phyloP scores from a whole-genome alignment of 129 eudicot genomes.

The Centrapalus pauciflorus region DNA sequence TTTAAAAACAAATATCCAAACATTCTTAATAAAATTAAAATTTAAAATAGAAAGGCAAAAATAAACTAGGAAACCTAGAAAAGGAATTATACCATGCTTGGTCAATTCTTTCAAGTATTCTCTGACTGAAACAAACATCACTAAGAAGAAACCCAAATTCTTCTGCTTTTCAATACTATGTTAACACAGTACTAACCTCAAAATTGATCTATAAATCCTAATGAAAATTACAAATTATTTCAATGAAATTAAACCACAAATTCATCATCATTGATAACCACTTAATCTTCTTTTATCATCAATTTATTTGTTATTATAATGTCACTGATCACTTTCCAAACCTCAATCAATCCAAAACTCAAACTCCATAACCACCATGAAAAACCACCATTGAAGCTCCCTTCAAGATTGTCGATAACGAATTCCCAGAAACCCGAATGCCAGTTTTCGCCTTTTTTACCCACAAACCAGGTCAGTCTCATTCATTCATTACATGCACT shows the following conservation, averaged over 20 bases:
- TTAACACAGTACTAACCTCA: background rate
- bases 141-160: slow-evolving; percentile 63
- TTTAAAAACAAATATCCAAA: no score
- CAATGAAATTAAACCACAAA: background rate
- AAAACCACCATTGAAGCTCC: slow-evolving; percentile 19
- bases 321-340: slow-evolving; percentile 29
- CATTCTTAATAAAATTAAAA: no score
- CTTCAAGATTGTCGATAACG: slow-evolving; percentile 23
- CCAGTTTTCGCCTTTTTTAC: slow-evolving; percentile 32
- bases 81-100: slow-evolving; percentile 39
- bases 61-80: slow-evolving; percentile 21
- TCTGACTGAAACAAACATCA: slow-evolving; percentile 27
- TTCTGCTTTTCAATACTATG: slow-evolving; percentile 31
- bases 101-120: slow-evolving; percentile 31
- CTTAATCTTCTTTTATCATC: background rate
- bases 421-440: slow-evolving; percentile 37
- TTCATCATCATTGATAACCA: slow-evolving; percentile 8
- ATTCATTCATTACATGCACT: background rate
- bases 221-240: background rate
- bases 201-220: slow-evolving; percentile 5
- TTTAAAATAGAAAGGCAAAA: no score
- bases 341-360: slow-evolving; percentile 20
- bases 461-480: slow-evolving; percentile 55
- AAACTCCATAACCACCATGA: slow-evolving; percentile 17
- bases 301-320: slow-evolving; percentile 34